Percentiles rank a stretch among this genome's conserved stretches.
Evolutionary conservation across 1,284 basidiomycete genomes (phyloP).

Genomic region (Agroathelia rolfsii): DNA sequence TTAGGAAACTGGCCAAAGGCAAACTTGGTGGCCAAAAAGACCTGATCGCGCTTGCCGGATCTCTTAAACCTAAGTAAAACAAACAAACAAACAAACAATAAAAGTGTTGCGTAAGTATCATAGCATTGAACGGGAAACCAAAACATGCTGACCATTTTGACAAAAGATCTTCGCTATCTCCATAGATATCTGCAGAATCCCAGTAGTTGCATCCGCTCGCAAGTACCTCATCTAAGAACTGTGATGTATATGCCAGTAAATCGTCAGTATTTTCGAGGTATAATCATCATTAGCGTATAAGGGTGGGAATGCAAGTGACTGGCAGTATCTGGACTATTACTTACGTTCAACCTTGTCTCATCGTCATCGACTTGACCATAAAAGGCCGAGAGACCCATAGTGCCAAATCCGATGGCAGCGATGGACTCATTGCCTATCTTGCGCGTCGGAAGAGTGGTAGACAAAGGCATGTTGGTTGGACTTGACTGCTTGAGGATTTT

Average conservation of each 20-base stretch:
- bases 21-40: conserved; percentile 45
- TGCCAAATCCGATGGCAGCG: conserved; percentile 19
- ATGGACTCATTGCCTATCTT: conserved; percentile 16
- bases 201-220: conserved; percentile 8
- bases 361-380: conserved; percentile 16
- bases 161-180: conserved; percentile 9
- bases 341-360: conserved; percentile 19
- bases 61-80: conserved; percentile 22
- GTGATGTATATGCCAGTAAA: no score
- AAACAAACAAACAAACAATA: not conserved
- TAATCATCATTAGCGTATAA: no score
- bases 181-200: conserved; percentile 12
- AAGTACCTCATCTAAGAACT: conserved; percentile 12
- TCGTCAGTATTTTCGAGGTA: no score
- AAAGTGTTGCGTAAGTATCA: no score
- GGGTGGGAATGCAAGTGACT: no score
- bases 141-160: conserved; percentile 8
- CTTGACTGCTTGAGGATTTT: no score
- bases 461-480: not conserved
- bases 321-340: no score
- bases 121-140: no score
- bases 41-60: conserved; percentile 28
- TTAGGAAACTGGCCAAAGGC: conserved; percentile 19
- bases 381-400: conserved; percentile 18
- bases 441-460: conserved; percentile 13